Evolutionary conservation across 2,329 filamentous ascomycete species (phyloP).

Genomic region (Hymenoscyphus fraxineus): DNA sequence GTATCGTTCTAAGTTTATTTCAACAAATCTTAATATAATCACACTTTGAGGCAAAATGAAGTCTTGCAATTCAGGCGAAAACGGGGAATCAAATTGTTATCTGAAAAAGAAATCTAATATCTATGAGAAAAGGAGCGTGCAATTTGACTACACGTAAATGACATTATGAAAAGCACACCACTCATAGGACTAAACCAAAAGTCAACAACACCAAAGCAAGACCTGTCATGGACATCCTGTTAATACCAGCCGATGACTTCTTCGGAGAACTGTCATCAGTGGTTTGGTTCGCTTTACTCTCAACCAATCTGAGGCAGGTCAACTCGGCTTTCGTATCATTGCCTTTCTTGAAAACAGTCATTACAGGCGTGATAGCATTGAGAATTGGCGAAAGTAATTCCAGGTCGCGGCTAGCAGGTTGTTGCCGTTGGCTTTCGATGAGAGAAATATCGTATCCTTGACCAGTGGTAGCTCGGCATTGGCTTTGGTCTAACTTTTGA

Average conservation of each 20-base stretch:
- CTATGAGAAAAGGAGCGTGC: too few species aligned
- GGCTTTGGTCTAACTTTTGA: slow-evolving; percentile 1
- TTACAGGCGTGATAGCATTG: background rate
- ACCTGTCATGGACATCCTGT: background rate
- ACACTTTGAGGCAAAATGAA: too few species aligned
- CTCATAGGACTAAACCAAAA: background rate
- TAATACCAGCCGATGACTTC: background rate
- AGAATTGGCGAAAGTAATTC: background rate
- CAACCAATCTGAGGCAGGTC: slow-evolving; percentile 3
- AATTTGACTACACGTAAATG: background rate
- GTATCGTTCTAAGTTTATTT: background rate
- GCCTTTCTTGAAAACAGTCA: slow-evolving; percentile 4
- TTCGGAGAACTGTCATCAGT: background rate
- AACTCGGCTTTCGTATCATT: slow-evolving; percentile 5
- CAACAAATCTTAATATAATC: background rate
- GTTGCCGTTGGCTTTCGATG: background rate
- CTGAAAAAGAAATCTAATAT: too few species aligned
- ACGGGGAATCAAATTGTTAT: too few species aligned
- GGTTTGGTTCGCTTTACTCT: slow-evolving; percentile 3
- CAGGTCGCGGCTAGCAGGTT: background rate
- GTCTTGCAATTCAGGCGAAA: too few species aligned
- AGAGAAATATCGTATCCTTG: background rate
- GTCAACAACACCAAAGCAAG: background rate
- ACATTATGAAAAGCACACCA: background rate
- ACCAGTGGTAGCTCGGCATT: slow-evolving; percentile 4